phyloP scores from a whole-genome alignment of 2,329 filamentous ascomycete species.

The Sarocladium brachiariae region DNA sequence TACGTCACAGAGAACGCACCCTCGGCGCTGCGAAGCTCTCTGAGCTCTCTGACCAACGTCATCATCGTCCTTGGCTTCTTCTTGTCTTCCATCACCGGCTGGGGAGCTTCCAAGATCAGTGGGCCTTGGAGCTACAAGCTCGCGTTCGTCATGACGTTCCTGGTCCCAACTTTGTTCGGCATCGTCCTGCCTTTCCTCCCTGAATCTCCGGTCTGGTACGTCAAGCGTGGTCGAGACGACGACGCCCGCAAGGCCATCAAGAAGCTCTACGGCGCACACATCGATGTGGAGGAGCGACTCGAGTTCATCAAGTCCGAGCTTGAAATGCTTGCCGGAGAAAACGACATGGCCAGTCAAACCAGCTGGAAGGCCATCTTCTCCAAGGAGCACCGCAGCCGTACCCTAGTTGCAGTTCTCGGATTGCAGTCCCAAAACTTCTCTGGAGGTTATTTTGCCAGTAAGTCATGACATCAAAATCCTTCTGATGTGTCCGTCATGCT shows the following conservation, averaged over 20 bases:
- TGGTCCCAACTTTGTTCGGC: constrained; percentile 19
- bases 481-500: neutral
- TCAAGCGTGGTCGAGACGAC: constrained; percentile 21
- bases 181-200: constrained; percentile 19
- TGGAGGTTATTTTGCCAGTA: constrained; percentile 23
- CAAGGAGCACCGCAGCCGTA: constrained; percentile 20
- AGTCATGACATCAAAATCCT: constrained; percentile 7
- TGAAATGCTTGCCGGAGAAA: constrained; percentile 18
- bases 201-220: constrained; percentile 22
- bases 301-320: constrained; percentile 21
- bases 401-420: constrained; percentile 20
- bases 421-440: constrained; percentile 23
- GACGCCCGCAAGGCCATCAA: constrained; percentile 21
- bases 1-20: constrained; percentile 24
- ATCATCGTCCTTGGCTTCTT: constrained; percentile 24
- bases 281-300: constrained; percentile 18
- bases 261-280: constrained; percentile 17
- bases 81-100: constrained; percentile 22
- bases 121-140: constrained; percentile 21
- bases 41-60: constrained; percentile 22
- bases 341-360: constrained; percentile 19
- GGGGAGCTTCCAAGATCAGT: constrained; percentile 19
- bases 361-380: constrained; percentile 24
- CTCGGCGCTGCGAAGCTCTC: constrained; percentile 19
- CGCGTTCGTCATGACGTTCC: constrained; percentile 22